Base-by-base conservation (phyloP, 768 basidiomycete genomes). In the Lactarius deliciosus region DNA sequence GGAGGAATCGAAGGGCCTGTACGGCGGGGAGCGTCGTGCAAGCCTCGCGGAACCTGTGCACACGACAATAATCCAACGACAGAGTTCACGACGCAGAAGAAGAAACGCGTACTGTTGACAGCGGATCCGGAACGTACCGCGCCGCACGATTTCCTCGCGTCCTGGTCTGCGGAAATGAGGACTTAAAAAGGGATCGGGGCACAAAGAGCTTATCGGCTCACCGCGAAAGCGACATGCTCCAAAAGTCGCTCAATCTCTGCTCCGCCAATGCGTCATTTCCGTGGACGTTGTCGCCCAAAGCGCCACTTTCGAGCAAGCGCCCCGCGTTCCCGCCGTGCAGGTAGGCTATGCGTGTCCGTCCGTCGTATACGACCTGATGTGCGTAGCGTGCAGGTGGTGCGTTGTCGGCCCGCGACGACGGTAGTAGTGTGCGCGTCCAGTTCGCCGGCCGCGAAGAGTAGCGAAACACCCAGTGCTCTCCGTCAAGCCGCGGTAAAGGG, bases 321-420 rank as follows among this genome's bases (percentile, higher is more conserved):
- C 89, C 89, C 6, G 83, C 84, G 76, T 91, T 92, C 53, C 91
- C 91, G 2, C 92, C 92, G 71, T 92, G 91, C 77, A 92, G 77
- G 72, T 83, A 92, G 3, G 86, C 78, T 41, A 77, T 81, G 68
- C 80, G 83, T 54, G 83, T 81, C 32, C 74, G 76, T 1, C 83
- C 77, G 70, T 91, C 86, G 67, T 91, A 92, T 50, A 88, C 88
- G 15, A 91, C 85, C 74, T 92, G 90, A 72, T 92, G 89, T 3
- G 91, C 91, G 72, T 88, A 92, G 60, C 91, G 80, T 8, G 91
- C 83, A 5, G 78, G 68, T 0, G 91, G 90, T 47, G 56, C 58
- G 13, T 20, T 30, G 53, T 63, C 66, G 28, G 32, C 50, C 13
- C 55, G 57, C 20, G 41, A 16, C 2, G 53, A 15, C 38, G 62